Percentiles rank a stretch among this genome's conserved stretches.
These are phyloP conservation scores for Lepidium aucheri DNA, from an alignment of 345 rosid species.

Conservation along the genomic window DNA sequence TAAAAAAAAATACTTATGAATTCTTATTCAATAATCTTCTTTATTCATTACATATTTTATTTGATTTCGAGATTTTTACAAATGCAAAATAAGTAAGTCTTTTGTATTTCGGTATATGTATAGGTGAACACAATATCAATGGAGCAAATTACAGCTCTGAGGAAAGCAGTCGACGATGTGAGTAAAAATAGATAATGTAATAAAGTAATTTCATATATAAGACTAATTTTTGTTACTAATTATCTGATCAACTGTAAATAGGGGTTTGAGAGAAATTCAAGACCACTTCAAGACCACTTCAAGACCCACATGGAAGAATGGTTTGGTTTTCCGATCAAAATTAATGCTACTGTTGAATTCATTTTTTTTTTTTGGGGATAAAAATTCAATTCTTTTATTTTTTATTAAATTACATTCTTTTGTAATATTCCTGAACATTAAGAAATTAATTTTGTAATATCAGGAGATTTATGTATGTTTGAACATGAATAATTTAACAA, in stretches of 20 bases:
- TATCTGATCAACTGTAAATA: not conserved
- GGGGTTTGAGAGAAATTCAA: constrained; percentile 55
- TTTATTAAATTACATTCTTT: too few species aligned
- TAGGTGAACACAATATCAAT: constrained; percentile 61
- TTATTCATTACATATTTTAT: not conserved
- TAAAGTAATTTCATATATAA: too few species aligned
- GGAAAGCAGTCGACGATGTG: constrained; percentile 54
- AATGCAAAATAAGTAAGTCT: not conserved
- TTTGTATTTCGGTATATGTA: not conserved
- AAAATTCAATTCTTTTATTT: too few species aligned
- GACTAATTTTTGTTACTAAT: not conserved
- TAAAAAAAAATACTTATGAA: too few species aligned
- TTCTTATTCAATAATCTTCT: not conserved
- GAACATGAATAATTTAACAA: not conserved
- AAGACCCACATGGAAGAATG: constrained; percentile 36
- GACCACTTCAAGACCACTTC: constrained; percentile 52
- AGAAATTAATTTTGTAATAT: not conserved
- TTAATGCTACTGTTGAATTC: too few species aligned
- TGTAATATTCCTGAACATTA: not conserved
- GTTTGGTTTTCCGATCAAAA: constrained; percentile 32
- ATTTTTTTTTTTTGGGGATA: too few species aligned
- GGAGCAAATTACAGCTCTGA: constrained; percentile 47
- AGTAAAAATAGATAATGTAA: constrained; percentile 13
- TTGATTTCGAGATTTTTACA: not conserved
- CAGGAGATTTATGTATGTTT: not conserved